Base-by-base conservation (phyloP, 371 early-diverging fungal genomes). In the Sporodiniella umbellata region DNA sequence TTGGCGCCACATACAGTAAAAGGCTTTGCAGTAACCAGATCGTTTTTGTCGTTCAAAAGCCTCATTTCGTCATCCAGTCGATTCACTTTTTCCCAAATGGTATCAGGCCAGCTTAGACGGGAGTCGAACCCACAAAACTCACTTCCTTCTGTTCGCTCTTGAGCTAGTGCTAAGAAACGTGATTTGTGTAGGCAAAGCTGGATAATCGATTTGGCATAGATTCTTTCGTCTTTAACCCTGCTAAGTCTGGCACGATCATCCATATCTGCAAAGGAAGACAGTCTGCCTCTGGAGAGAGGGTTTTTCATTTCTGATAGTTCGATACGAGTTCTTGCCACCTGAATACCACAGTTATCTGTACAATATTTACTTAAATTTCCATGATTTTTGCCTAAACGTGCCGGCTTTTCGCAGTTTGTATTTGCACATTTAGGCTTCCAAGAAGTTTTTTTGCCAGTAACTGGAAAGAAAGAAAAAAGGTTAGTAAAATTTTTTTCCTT, bases 381-480 rank as follows among this genome's bases (percentile, higher is more conserved):
- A 44, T 62, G 62, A 18, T 54, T 21, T 19, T 64, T 59, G 22
- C 68, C 62, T 11, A 70, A 62, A 26, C 74, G 54, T 22, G 70
- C 70, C 44, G 74, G 49, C 31, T 60, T 67, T 15, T 51, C 44
- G 48, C 84, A 81, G 2, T 56, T 61, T 4, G 78, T 72, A 42
- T 77, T 76, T 17, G 65, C 60, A 53, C 84, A 83, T 37, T 63
- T 66, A 22, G 71, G 71, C 54, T 78, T 83, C 63, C 72, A 72
- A 4, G 78, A 75, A 11, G 65, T 76, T 25, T 64, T 60, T 38
- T 72, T 73, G 7, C 79, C 81, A 53, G 75, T 76, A 7, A 57
- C 79, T 80, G 51, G 6, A 14, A 42, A 57, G 31, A 28, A 47
- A 37, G 6, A 37, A 12, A 35, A 8, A 35, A n/a, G n/a, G n/a